These are phyloP conservation scores for Malassezia psittaci DNA, from an alignment of 1,284 basidiomycete species.

Conservation along the genomic window DNA sequence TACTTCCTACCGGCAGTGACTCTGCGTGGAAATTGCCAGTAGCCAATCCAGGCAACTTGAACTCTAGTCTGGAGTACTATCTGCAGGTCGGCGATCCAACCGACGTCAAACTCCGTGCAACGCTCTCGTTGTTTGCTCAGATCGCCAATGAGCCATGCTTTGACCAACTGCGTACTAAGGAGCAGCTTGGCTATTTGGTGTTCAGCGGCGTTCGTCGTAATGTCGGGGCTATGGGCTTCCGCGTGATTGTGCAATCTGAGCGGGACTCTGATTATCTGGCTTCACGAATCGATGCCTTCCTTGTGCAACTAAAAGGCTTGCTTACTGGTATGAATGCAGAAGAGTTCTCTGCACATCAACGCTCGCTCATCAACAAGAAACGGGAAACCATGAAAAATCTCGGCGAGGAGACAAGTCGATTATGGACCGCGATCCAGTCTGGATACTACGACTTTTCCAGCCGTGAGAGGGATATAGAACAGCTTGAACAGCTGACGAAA, in stretches of 20 bases:
- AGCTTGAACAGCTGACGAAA: conserved; percentile 61
- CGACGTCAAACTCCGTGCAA: conserved; percentile 29
- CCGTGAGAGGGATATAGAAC: conserved; percentile 62
- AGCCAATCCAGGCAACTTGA: conserved; percentile 76
- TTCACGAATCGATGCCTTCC: conserved; percentile 73
- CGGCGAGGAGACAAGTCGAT: conserved; percentile 41
- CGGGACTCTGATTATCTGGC: conserved; percentile 74
- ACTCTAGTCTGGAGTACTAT: conserved; percentile 56
- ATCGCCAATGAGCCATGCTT: conserved; percentile 69
- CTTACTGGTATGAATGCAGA: conserved; percentile 29
- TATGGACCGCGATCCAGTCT: conserved; percentile 60
- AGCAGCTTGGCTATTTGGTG: conserved; percentile 76
- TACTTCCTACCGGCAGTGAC: conserved; percentile 58
- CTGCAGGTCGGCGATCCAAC: conserved; percentile 38
- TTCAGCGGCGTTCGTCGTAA: conserved; percentile 32
- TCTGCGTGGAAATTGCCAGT: conserved; percentile 60
- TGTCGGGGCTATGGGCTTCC: conserved; percentile 61
- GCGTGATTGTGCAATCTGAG: conserved; percentile 87
- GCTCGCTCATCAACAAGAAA: conserved; percentile 41
- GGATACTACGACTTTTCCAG: conserved; percentile 36
- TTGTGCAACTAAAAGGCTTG: conserved; percentile 59
- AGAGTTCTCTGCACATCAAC: conserved; percentile 37
- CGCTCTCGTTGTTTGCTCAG: conserved; percentile 39
- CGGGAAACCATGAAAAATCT: conserved; percentile 42
- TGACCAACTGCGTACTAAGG: conserved; percentile 82